These are phyloP conservation scores for Cladophialophora carrionii DNA, from an alignment of 2,329 filamentous ascomycete species.

Conservation along the genomic window DNA sequence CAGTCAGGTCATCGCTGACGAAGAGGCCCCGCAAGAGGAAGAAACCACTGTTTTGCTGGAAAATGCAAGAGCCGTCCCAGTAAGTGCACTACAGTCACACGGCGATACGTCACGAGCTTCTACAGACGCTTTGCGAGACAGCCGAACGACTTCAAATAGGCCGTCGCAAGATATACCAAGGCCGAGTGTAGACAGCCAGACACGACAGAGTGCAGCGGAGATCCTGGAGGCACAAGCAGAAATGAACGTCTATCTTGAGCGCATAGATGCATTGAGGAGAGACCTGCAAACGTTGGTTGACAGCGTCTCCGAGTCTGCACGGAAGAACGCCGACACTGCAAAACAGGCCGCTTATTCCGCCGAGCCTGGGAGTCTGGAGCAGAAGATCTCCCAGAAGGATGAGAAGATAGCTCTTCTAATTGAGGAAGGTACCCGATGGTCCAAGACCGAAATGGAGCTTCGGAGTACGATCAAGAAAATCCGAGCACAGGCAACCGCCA, in stretches of 20 bases:
- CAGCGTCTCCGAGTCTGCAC: constrained; percentile 74
- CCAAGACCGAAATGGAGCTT: constrained; percentile 82
- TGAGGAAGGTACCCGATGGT: constrained; percentile 88
- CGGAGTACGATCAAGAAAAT: constrained; percentile 82
- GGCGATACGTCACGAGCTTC: constrained; percentile 16
- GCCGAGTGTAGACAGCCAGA: constrained; percentile 36
- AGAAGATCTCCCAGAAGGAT: constrained; percentile 84
- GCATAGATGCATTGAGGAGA: constrained; percentile 86
- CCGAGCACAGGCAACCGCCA: constrained; percentile 56
- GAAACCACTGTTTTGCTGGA: neutral
- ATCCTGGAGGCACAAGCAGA: constrained; percentile 60
- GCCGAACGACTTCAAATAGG: constrained; percentile 30
- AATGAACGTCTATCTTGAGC: constrained; percentile 78
- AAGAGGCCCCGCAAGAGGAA: neutral
- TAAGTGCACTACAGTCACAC: neutral
- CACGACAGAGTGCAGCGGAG: constrained; percentile 19
- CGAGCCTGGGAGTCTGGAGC: constrained; percentile 68
- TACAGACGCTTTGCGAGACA: constrained; percentile 8
- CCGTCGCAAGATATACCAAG: constrained; percentile 44
- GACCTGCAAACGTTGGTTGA: constrained; percentile 88
- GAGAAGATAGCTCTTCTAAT: constrained; percentile 86
- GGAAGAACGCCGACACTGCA: constrained; percentile 75
- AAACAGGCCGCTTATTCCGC: constrained; percentile 68
- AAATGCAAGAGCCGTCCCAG: neutral
- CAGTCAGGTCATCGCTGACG: neutral